phyloP scores from a whole-genome alignment of 495 filamentous ascomycete genomes.

The Pyrenopolyporus hunteri region DNA sequence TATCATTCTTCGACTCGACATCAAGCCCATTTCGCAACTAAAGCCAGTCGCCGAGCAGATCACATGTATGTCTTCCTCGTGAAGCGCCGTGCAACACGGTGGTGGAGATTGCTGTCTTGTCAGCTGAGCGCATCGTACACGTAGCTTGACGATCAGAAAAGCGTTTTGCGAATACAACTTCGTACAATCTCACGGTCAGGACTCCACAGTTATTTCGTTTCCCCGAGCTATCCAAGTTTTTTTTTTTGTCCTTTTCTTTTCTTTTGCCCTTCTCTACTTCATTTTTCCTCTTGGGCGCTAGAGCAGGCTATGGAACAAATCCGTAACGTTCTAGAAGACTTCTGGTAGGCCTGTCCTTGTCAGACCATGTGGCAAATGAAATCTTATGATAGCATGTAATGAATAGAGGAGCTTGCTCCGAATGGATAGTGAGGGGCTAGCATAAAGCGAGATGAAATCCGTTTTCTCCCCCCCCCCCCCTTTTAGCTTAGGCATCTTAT shows the following conservation, averaged over 20 bases:
- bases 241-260: constrained; percentile 5
- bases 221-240: constrained; percentile 25
- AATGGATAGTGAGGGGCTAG: constrained; percentile 5
- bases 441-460: constrained; percentile 31
- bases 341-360: constrained; percentile 25
- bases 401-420: constrained; percentile 18
- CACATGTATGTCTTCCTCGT: constrained; percentile 21
- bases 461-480: not conserved
- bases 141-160: constrained; percentile 39
- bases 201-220: constrained; percentile 21
- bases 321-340: constrained; percentile 42
- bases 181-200: constrained; percentile 27
- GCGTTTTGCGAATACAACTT: constrained; percentile 21
- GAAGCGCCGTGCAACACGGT: constrained; percentile 22
- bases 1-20: constrained; percentile 12
- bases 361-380: constrained; percentile 39
- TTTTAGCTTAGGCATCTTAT: constrained; percentile 22
- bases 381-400: constrained; percentile 21
- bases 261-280: not conserved
- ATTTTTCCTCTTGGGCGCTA: constrained; percentile 19
- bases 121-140: constrained; percentile 38
- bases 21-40: constrained; percentile 7
- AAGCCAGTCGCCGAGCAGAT: constrained; percentile 4
- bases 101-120: constrained; percentile 33
- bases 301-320: constrained; percentile 36